Base-by-base conservation (phyloP, 169 alveolate species). In the Cryptosporidium ryanae region DNA sequence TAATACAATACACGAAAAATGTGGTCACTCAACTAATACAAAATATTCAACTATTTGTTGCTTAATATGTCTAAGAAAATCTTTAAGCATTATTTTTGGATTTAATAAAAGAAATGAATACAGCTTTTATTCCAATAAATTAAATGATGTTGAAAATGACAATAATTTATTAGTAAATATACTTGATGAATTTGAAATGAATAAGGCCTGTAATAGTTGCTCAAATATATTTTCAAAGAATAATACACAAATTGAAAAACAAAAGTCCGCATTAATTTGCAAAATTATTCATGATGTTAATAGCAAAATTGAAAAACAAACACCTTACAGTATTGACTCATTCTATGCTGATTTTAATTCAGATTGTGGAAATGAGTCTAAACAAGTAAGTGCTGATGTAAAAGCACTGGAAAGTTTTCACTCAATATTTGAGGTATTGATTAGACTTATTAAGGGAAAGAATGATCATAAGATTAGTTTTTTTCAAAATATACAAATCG, bases 311-410 rank as follows among this genome's bases (percentile, higher is more conserved):
- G 66, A 61, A 61, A 61, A 61, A 7, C 18, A 23, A 18, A 2
- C 44, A 25, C 8, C 7, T 7, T 67, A 76, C 63, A 76, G 31
- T 32, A 18, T 76, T 32, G 87, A 76, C 31, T 55, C 71, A 23
- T 76, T 76, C 59, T 76, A 76, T 59, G 87, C 87, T 13, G 76
- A 55, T 27, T 59, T 32, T 59, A 23, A 12, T 38, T 43, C 87
- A 8, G 38, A 76, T 34, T 2, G 50, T 18, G 17, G 25, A 17
- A 46, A 57, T 44, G 44, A 25, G 21, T 21, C 29, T 6, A 15
- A 32, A 59, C 38, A 3, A 27, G 32, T 59, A 15, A 61, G 48
- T 23, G 25, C 63, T 4, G 76, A 76, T 32, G 44, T 76, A 3
- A 76, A 76, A 21, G 55, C 32, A 10, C 15, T 76, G 12, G 71